These are phyloP conservation scores for Wickerhamomyces subpelliculosus DNA, from an alignment of 805 yeast genomes.

Conservation along the genomic window DNA sequence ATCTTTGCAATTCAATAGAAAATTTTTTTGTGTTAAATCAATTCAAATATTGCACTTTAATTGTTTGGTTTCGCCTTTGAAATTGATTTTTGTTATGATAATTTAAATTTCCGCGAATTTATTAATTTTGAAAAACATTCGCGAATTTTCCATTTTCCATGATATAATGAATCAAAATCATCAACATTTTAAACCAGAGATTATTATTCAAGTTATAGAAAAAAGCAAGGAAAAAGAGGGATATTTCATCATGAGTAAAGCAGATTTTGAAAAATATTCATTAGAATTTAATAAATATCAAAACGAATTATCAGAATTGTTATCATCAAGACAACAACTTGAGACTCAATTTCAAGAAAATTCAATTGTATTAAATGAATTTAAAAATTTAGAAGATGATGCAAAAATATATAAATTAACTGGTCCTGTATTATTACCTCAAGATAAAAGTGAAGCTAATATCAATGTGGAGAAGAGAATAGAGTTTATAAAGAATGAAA, in stretches of 20 bases:
- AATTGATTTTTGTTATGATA: too few species aligned
- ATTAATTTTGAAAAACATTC: too few species aligned
- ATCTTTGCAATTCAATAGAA: constrained; percentile 1
- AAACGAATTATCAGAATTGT: constrained; percentile 40
- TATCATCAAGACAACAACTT: constrained; percentile 72
- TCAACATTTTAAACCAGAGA: too few species aligned
- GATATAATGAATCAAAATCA: too few species aligned
- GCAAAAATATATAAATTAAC: constrained; percentile 82
- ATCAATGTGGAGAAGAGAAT: constrained; percentile 81
- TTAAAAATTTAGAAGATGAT: constrained; percentile 54
- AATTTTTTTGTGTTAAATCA: too few species aligned
- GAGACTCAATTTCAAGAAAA: constrained; percentile 96
- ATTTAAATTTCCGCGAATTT: too few species aligned
- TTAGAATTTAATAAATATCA: constrained; percentile 40
- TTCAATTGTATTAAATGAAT: constrained; percentile 80
- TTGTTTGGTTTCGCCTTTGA: too few species aligned
- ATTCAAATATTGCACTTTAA: too few species aligned
- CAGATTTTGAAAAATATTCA: constrained; percentile 37
- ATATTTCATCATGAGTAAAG: constrained; percentile 19
- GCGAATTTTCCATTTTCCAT: too few species aligned
- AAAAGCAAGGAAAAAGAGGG: too few species aligned
- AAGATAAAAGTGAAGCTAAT: constrained; percentile 76
- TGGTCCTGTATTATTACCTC: constrained; percentile 90
- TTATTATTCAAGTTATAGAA: too few species aligned
- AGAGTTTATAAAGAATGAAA: constrained; percentile 79